Base-by-base conservation (phyloP, 192 early-diverging fungal genomes). In the Gigaspora rosea region DNA sequence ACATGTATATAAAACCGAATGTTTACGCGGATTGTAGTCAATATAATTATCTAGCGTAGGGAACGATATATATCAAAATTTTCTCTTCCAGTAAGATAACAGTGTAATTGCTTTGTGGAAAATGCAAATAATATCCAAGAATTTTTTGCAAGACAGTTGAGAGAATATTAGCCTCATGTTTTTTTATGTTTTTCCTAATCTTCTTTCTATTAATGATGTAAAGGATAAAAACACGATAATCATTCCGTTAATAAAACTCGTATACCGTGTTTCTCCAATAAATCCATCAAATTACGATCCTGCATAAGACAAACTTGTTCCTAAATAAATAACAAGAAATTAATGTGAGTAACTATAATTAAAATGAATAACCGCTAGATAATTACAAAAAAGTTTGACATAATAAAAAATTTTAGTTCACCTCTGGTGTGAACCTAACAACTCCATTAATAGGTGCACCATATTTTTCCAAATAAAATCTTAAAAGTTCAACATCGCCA, bases 381-480 rank as follows among this genome's bases (percentile, higher is more conserved):
- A 58, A 73, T 58, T 20, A 57, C 9, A 57, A 27, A 8, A 15
- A 48, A 61, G 8, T 27, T 27, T 27, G 27, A 36, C 8, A 63
- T 32, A 47, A 27, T 62, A 48, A n/a, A 48, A 32, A 22, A 22
- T 61, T 59, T 27, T 9, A 64, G 6, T 36, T 33, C 20, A 75
- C 73, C 73, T 75, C 73, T 48, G 46, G 52, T 64, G 73, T 64
- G n/a, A 75, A 61, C 50, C 46, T 63, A 3, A 75, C 62, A 15
- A 64, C 27, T 9, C 61, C 50, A 27, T 75, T 75, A 13, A 76
- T 59, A 52, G 80, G 75, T 12, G 80, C 77, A 62, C 83, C 83
- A 68, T 82, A 84, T 61, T 78, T 79, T 8, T 78, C 79, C 36
- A 84, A 63, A 67, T 84, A 84, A 80, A 84, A 84, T 48, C 76